A percentile compares a stretch with the other conserved stretches of the same genome.
These are phyloP conservation scores for Claviceps purpurea DNA, from an alignment of 2,329 filamentous ascomycete species.

Conservation along the genomic window DNA sequence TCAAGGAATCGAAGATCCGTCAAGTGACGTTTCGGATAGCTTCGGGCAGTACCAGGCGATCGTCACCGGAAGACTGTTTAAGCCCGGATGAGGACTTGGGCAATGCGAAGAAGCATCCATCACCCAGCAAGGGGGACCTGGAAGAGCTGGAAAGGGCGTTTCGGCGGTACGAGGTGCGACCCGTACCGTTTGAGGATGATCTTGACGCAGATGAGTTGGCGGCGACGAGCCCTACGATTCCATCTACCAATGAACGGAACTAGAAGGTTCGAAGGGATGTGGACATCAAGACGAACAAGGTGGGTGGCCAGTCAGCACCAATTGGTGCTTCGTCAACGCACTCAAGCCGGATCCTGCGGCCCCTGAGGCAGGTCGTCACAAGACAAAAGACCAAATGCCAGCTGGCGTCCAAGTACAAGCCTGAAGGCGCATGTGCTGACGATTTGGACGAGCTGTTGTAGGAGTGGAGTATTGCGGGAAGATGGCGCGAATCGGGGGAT, in stretches of 20 bases:
- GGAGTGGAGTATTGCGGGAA: not conserved
- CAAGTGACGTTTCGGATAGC: conserved; percentile 2
- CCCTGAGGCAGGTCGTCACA: not conserved
- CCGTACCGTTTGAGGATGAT: conserved; percentile 8
- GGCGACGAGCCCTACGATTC: not conserved
- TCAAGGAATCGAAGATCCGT: not conserved
- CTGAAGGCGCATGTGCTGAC: not conserved
- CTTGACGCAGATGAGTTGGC: conserved; percentile 21
- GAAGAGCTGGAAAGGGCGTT: conserved; percentile 24
- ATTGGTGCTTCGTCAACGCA: not conserved
- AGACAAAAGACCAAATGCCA: not conserved
- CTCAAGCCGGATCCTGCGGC: not conserved
- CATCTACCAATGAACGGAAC: conserved; percentile 18
- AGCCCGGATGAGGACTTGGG: conserved; percentile 4
- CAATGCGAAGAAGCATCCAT: conserved; percentile 30
- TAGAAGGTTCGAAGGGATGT: not conserved
- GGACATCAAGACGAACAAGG: not conserved
- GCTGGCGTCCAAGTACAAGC: not conserved
- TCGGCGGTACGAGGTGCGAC: conserved; percentile 16
- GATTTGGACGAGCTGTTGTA: conserved; percentile 5
- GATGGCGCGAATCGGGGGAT: too few relatives aligned
- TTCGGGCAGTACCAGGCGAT: not conserved
- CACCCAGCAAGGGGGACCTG: conserved; percentile 28
- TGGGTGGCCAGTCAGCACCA: not conserved
- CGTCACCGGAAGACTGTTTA: not conserved